Evolutionary conservation across 139 green algal genomes (phyloP).

Genomic region (Micromonas commoda): DNA sequence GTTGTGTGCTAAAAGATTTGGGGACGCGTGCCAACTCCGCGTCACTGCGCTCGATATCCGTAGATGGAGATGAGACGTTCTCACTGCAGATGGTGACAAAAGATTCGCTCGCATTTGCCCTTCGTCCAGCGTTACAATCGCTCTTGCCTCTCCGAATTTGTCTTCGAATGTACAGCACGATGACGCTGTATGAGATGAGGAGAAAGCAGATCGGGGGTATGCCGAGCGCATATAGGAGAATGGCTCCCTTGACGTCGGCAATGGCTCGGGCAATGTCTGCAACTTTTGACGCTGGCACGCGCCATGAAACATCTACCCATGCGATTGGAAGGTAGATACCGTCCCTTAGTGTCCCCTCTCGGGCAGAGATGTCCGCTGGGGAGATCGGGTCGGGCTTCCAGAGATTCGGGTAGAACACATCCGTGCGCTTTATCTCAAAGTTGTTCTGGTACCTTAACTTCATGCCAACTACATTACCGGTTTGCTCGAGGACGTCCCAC

Average conservation of each 20-base stretch:
- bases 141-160: no score
- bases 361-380: no score
- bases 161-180: conserved; percentile 12
- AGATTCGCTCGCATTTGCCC: no score
- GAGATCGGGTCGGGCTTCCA: background rate
- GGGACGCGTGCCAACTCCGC: no score
- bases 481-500: background rate
- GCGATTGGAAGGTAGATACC: conserved; percentile 5
- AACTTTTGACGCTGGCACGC: background rate
- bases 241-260: background rate
- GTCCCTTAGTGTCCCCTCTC: no score
- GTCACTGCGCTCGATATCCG: no score
- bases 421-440: conserved; percentile 17
- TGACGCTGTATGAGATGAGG: background rate
- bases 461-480: conserved; percentile 12
- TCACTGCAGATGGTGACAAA: no score
- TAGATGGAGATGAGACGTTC: no score
- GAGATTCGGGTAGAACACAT: conserved; percentile 1
- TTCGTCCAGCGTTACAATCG: no score
- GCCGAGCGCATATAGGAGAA: background rate
- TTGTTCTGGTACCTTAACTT: background rate
- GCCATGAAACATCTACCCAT: background rate
- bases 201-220: background rate
- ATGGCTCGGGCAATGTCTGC: background rate
- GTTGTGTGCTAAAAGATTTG: no score